Conservation (phyloP, 345 rosid species). For the Pistacia atlantica region DNA sequence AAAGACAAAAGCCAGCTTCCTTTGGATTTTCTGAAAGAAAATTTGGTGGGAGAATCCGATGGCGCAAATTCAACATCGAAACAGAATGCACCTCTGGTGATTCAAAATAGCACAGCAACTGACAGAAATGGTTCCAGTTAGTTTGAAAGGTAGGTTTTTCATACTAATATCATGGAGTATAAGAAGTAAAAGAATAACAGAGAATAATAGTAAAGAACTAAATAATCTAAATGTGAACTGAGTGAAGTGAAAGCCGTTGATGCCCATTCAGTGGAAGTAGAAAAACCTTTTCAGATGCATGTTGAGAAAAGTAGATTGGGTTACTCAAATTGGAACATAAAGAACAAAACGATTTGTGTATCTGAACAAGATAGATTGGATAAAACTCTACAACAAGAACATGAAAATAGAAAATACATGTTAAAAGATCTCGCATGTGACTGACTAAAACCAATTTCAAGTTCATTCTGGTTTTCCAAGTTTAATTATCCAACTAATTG, state of each 20-base stretch:
- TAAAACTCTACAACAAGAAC: conserved; percentile 12
- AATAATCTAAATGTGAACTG: not conserved
- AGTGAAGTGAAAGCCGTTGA: not conserved
- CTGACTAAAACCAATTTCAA: not conserved
- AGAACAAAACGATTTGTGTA: conserved; percentile 8
- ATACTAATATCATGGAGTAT: conserved; percentile 12
- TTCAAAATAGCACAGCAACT: conserved; percentile 64
- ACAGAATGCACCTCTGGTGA: conserved; percentile 50
- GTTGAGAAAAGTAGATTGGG: conserved; percentile 8
- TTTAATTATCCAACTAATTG: not conserved
- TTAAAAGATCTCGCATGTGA: not conserved
- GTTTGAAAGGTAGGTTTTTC: conserved; percentile 9
- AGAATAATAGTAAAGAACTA: not conserved
- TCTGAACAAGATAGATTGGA: not conserved
- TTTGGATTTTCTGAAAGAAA: conserved; percentile 61
- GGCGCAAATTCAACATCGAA: conserved; percentile 59
- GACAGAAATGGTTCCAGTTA: conserved; percentile 36
- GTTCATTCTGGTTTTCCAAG: not conserved
- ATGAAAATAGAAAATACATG: not conserved
- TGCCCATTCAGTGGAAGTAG: not conserved
- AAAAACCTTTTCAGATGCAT: not conserved
- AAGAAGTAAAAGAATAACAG: conserved; percentile 11
- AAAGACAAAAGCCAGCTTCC: conserved; percentile 85
- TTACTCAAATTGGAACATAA: conserved; percentile 1
- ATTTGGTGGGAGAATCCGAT: conserved; percentile 59